Conservation (phyloP, 352 stramenopile genomes). For the Bremia lactucae region DNA sequence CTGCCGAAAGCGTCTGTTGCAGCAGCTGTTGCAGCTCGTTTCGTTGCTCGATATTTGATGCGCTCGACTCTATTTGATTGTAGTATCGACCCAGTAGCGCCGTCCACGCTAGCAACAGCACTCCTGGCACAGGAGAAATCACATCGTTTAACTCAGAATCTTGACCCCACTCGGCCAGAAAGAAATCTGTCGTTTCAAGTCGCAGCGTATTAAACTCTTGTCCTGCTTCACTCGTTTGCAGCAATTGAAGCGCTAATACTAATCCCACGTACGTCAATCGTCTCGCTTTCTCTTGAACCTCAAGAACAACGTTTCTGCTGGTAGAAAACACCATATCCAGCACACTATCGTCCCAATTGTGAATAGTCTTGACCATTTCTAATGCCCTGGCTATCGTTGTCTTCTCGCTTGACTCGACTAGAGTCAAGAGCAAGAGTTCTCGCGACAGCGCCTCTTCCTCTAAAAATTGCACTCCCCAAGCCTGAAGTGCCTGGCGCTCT, state of each 20-base stretch:
- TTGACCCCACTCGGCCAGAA: slow-evolving; percentile 17
- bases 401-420: slow-evolving; percentile 32
- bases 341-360: slow-evolving; percentile 23
- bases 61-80: slow-evolving; percentile 5
- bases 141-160: slow-evolving; percentile 5
- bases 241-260: slow-evolving; percentile 23
- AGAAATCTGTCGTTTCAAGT: slow-evolving; percentile 20
- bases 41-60: slow-evolving; percentile 6
- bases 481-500: slow-evolving; percentile 22
- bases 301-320: slow-evolving; percentile 13
- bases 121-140: slow-evolving; percentile 22
- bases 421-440: slow-evolving; percentile 40
- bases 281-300: slow-evolving; percentile 10
- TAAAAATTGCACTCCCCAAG: slow-evolving; percentile 49
- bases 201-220: slow-evolving; percentile 13
- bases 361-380: slow-evolving; percentile 25
- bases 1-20: slow-evolving; percentile 28
- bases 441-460: slow-evolving; percentile 48
- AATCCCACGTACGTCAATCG: slow-evolving; percentile 25
- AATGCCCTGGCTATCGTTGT: slow-evolving; percentile 22
- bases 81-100: slow-evolving; percentile 41
- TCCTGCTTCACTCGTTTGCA: slow-evolving; percentile 13
- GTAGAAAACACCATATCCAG: slow-evolving; percentile 23
- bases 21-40: slow-evolving; percentile 28
- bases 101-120: slow-evolving; percentile 46